A percentile compares a stretch with the other conserved stretches of the same genome.
phyloP scores from a whole-genome alignment of 1,139 yeast species.

The Meyerozyma sp. region DNA sequence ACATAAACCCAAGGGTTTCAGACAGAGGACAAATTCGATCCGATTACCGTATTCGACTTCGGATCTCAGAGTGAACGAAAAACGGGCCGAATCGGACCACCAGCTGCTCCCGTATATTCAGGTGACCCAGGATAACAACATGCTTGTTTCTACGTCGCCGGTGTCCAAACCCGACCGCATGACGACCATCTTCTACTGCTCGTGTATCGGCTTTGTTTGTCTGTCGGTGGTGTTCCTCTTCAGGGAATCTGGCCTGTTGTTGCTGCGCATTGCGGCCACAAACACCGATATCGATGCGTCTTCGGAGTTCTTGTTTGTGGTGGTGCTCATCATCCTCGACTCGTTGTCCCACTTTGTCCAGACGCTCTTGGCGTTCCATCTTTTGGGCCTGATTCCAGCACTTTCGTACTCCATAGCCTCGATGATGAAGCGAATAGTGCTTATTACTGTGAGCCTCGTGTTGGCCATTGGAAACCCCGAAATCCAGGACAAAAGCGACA shows the following conservation, averaged over 20 bases:
- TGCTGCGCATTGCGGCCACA: conserved; percentile 7
- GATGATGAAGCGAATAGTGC: conserved; percentile 38
- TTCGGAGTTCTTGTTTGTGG: conserved; percentile 17
- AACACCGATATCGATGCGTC: conserved; percentile 16
- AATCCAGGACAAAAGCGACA: conserved; percentile 5
- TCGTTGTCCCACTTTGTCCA: conserved; percentile 34
- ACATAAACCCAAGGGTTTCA: conserved; percentile 9
- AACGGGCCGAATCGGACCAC: conserved; percentile 10
- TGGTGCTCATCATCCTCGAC: conserved; percentile 22
- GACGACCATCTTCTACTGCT: conserved; percentile 34
- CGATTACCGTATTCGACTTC: conserved; percentile 31
- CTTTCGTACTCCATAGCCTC: conserved; percentile 38
- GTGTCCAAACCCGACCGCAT: conserved; percentile 32
- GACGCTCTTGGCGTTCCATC: conserved; percentile 31
- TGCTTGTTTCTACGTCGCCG: conserved; percentile 12
- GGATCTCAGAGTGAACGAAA: conserved; percentile 26
- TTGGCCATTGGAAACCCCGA: conserved; percentile 15
- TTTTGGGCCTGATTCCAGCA: conserved; percentile 36
- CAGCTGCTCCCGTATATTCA: conserved; percentile 9
- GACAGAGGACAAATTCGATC: conserved; percentile 22
- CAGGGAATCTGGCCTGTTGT: conserved; percentile 22
- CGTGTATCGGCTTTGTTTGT: conserved; percentile 28
- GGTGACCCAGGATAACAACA: conserved; percentile 15
- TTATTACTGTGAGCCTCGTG: conserved; percentile 30
- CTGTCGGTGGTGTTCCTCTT: conserved; percentile 27